Conservation (phyloP, 1,284 basidiomycete species). For the Coriolopsis trogii region DNA sequence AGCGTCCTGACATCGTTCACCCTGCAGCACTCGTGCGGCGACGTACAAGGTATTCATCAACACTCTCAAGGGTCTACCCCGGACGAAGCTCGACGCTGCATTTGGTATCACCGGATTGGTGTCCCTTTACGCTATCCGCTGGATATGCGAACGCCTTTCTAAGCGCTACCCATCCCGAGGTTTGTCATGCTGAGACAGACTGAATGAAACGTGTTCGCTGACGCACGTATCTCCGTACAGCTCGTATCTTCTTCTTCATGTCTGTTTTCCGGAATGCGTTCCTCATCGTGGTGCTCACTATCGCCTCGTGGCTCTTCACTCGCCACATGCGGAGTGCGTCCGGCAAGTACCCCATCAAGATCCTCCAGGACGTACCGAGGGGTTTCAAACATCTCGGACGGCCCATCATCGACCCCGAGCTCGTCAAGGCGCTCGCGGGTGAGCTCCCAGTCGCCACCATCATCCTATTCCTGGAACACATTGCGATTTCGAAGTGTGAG, state of each 20-base stretch:
- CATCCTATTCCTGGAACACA: slow-evolving; percentile 93
- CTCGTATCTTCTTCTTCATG: slow-evolving; percentile 80
- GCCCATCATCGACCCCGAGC: slow-evolving; percentile 62
- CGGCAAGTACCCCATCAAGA: slow-evolving; percentile 81
- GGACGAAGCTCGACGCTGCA: slow-evolving; percentile 80
- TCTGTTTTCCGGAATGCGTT: slow-evolving; percentile 85
- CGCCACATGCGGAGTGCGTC: slow-evolving; percentile 56
- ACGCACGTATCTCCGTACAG: slow-evolving; percentile 34
- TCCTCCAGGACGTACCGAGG: slow-evolving; percentile 81
- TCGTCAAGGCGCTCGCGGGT: slow-evolving; percentile 72
- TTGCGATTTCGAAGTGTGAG: slow-evolving; percentile 89
- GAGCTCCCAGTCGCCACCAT: slow-evolving; percentile 92
- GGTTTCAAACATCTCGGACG: slow-evolving; percentile 79
- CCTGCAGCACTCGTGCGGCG: slow-evolving; percentile 72
- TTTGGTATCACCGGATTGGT: slow-evolving; percentile 83
- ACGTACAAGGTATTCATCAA: slow-evolving; percentile 91
- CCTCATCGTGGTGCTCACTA: slow-evolving; percentile 80
- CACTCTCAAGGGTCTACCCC: slow-evolving; percentile 79
- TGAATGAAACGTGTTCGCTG: slow-evolving; percentile 6
- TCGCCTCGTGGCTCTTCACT: slow-evolving; percentile 83
- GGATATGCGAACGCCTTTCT: slow-evolving; percentile 58
- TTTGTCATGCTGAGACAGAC: slow-evolving; percentile 33
- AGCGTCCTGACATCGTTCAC: neutral
- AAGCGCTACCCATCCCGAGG: slow-evolving; percentile 70
- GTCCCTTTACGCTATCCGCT: slow-evolving; percentile 77